A percentile compares a stretch with the other conserved stretches of the same genome.
phyloP scores from a whole-genome alignment of 208 protist species.

The Wallacemonas rigidus region DNA sequence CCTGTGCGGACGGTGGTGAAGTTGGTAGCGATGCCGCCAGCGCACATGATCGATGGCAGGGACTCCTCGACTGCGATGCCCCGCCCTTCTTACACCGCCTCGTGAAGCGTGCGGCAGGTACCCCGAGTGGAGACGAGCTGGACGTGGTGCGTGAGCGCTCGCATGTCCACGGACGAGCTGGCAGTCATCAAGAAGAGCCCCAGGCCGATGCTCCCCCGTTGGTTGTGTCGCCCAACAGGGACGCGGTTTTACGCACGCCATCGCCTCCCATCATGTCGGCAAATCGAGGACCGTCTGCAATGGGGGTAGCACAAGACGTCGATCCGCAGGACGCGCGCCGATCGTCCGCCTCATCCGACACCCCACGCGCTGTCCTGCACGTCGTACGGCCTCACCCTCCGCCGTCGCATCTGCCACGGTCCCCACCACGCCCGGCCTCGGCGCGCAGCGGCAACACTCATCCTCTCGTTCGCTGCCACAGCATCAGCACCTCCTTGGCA shows the following conservation, averaged over 20 bases:
- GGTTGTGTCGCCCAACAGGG: not conserved
- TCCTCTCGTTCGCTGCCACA: not conserved
- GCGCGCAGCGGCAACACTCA: not conserved
- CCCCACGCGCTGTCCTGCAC: not conserved
- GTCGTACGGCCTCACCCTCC: not conserved
- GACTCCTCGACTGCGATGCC: slow-evolving; percentile 1
- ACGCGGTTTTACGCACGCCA: not conserved
- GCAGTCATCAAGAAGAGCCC: not conserved
- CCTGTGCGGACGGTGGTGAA: no score
- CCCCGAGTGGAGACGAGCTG: not conserved
- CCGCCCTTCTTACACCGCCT: slow-evolving; percentile 3
- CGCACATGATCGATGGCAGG: not conserved
- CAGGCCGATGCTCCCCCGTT: not conserved
- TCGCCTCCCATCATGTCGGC: not conserved
- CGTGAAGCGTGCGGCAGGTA: not conserved
- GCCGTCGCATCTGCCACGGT: not conserved
- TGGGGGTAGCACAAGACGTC: not conserved
- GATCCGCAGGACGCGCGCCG: not conserved
- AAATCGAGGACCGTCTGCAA: not conserved
- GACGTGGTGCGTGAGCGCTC: not conserved
- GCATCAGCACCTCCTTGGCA: no score
- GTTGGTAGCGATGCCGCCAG: not conserved
- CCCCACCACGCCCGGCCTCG: not conserved
- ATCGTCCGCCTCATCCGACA: not conserved
- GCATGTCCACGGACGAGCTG: not conserved